Base-by-base conservation (phyloP, 768 basidiomycete species). In the Collybiopsis luxurians region DNA sequence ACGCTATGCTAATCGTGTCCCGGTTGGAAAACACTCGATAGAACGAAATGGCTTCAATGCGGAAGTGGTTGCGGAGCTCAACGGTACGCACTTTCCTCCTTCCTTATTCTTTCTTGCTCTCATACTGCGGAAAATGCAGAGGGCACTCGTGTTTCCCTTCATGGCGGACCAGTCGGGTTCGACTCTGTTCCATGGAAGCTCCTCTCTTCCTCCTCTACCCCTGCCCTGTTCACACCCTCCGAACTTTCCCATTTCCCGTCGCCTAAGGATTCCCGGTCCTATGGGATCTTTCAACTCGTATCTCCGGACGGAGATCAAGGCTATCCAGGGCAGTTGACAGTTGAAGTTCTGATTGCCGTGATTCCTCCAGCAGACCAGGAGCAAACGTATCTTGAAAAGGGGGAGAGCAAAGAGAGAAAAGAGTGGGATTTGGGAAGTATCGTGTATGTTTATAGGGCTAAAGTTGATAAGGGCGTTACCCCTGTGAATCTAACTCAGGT, bases 401-500 rank as follows among this genome's bases (percentile, higher is more conserved):
- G 65, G 39, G 61, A 60, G 27, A 59, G 62, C 36, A 50, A 68
- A 53, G 60, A 61, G 21, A 61, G 64, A 21, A 68, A 70, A 23
- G 79, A 81, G 57, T 74, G 74, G 55, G 71, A 78, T 56, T 69
- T 90, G n/a, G 89, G 89, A 12, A 85, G 84, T 61, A 73, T 89
- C 39, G 73, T 84, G 4, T 69, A 90, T 11, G 76, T 87, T 12
- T 92, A 92, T 65, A 78, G 89, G 24, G 87, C 87, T 4, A 86
- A 81, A 66, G 69, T 90, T n/a, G 79, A 82, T 28, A 76, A 75
- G 58, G 63, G 61, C 24, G 85, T 90, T 4, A 90, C 88, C 3
- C 88, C 89, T 0, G 74, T 90, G 49, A 92, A 92, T 64, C 68
- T 90, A 13, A 89, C 89, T 6, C 88, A 90, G 79, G 87, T 87